Conservation (phyloP, 805 yeast species). For the Lipomyces mesembrius region DNA sequence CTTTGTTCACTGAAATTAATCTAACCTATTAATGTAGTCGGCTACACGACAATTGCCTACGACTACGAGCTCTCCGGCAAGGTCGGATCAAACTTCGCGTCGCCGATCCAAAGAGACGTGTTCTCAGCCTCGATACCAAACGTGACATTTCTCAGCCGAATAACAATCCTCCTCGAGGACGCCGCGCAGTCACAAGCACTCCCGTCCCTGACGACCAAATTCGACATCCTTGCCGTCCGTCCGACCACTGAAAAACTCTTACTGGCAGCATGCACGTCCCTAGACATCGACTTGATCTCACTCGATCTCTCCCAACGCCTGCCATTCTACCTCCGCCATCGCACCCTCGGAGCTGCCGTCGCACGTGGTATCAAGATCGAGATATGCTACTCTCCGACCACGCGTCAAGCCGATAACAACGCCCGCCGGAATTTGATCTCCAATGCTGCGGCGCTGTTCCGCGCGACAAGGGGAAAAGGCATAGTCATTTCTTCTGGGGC, state of each 20-base stretch:
- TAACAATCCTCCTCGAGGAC: slow-evolving; percentile 77
- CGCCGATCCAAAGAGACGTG: slow-evolving; percentile 20
- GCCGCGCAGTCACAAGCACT: slow-evolving; percentile 73
- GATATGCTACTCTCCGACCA: slow-evolving; percentile 64
- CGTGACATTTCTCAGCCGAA: slow-evolving; percentile 52
- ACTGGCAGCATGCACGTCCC: slow-evolving; percentile 69
- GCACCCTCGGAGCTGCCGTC: slow-evolving; percentile 79
- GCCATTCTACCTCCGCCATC: slow-evolving; percentile 81
- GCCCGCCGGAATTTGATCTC: slow-evolving; percentile 67
- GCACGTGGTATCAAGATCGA: slow-evolving; percentile 84
- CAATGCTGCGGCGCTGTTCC: slow-evolving; percentile 71
- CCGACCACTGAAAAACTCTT: slow-evolving; percentile 82
- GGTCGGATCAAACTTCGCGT: slow-evolving; percentile 30
- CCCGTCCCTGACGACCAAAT: slow-evolving; percentile 52
- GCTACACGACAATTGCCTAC: slow-evolving; percentile 77
- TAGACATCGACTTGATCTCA: slow-evolving; percentile 83
- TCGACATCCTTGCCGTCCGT: slow-evolving; percentile 80
- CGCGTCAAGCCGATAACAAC: slow-evolving; percentile 31
- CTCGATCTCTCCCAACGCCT: slow-evolving; percentile 66
- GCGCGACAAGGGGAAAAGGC: slow-evolving; percentile 84
- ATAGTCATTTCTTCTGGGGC: slow-evolving; percentile 82
- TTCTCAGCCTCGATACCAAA: slow-evolving; percentile 10
- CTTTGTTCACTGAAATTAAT: background rate
- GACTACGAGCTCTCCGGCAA: slow-evolving; percentile 55
- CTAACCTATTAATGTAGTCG: slow-evolving; percentile 42